Percentiles rank a stretch among this genome's conserved stretches.
phyloP scores from a whole-genome alignment of 2,329 filamentous ascomycete species.

The Epichloe brachyelytri region DNA sequence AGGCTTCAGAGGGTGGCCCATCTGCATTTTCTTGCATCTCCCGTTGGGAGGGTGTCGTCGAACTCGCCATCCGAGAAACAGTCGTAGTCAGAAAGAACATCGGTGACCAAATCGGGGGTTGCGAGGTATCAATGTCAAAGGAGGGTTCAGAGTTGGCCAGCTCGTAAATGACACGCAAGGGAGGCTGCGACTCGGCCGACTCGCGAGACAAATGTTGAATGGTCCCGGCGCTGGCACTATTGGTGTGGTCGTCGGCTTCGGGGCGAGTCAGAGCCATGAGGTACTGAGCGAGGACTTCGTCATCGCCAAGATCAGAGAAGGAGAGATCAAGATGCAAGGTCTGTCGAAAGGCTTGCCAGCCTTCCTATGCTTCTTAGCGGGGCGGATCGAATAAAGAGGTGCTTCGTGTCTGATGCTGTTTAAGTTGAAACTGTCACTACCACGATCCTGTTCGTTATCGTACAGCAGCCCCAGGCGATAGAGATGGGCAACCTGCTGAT shows the following conservation, averaged over 20 bases:
- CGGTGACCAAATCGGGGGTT: constrained; percentile 22
- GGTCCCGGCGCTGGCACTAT: constrained; percentile 9
- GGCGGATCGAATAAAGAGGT: constrained; percentile 25
- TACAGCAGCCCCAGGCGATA: constrained; percentile 33
- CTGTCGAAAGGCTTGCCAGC: constrained; percentile 9
- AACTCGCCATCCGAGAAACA: constrained; percentile 24
- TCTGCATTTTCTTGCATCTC: constrained; percentile 18
- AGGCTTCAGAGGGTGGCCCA: constrained; percentile 20
- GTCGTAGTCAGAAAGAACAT: constrained; percentile 24
- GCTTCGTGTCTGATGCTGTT: constrained; percentile 26
- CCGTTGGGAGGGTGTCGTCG: constrained; percentile 16
- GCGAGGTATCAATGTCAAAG: constrained; percentile 22
- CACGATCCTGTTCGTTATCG: constrained; percentile 21
- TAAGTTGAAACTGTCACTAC: constrained; percentile 22
- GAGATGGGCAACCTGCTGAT: constrained; percentile 26
- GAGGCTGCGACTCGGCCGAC: constrained; percentile 14
- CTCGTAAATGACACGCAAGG: constrained; percentile 28
- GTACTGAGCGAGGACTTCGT: constrained; percentile 25
- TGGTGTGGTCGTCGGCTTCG: constrained; percentile 10
- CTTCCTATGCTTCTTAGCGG: constrained; percentile 19
- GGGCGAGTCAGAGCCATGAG: constrained; percentile 14
- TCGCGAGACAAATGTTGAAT: constrained; percentile 7
- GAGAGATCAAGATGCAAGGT: constrained; percentile 26
- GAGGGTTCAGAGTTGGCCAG: constrained; percentile 19
- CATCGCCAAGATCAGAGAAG: constrained; percentile 28